A percentile compares a stretch with the other conserved stretches of the same genome.
These are phyloP conservation scores for Pseudogymnoascus sp. DNA, from an alignment of 2,329 filamentous ascomycete genomes.

Conservation along the genomic window DNA sequence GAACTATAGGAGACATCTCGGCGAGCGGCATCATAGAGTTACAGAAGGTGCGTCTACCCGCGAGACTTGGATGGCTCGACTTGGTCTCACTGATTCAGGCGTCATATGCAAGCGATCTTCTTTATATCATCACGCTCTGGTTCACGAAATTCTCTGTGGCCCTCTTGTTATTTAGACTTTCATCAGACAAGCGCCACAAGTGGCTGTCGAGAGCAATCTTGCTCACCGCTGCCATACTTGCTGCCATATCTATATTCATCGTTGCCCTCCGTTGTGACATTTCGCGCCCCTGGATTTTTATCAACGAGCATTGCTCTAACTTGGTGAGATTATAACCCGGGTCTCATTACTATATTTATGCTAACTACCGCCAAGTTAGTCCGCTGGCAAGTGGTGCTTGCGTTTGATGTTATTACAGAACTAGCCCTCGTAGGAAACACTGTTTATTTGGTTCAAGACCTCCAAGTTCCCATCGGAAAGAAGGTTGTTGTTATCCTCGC, in stretches of 20 bases:
- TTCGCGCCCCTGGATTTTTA: slow-evolving; percentile 30
- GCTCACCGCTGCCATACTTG: slow-evolving; percentile 30
- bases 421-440: slow-evolving; percentile 31
- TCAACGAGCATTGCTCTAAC: slow-evolving; percentile 24
- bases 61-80: neutral
- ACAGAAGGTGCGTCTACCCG: slow-evolving; percentile 29
- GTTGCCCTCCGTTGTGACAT: slow-evolving; percentile 35
- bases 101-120: slow-evolving; percentile 34
- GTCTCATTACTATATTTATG: neutral
- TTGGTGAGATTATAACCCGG: slow-evolving; percentile 24
- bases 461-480: slow-evolving; percentile 32
- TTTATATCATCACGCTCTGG: slow-evolving; percentile 35
- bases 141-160: slow-evolving; percentile 37
- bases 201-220: slow-evolving; percentile 31
- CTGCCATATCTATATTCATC: slow-evolving; percentile 34
- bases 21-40: slow-evolving; percentile 20
- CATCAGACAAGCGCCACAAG: slow-evolving; percentile 35
- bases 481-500: slow-evolving; percentile 34
- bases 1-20: slow-evolving; percentile 23
- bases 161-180: slow-evolving; percentile 37
- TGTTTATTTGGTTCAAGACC: slow-evolving; percentile 30
- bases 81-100: slow-evolving; percentile 20
- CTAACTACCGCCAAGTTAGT: slow-evolving; percentile 23
- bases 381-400: slow-evolving; percentile 33
- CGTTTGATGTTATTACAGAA: slow-evolving; percentile 35